Evolutionary conservation across 1,284 basidiomycete species (phyloP), one percentile per base, ranked within the genome.

Genomic region (Melanopsichium pennsylvanicum): DNA sequence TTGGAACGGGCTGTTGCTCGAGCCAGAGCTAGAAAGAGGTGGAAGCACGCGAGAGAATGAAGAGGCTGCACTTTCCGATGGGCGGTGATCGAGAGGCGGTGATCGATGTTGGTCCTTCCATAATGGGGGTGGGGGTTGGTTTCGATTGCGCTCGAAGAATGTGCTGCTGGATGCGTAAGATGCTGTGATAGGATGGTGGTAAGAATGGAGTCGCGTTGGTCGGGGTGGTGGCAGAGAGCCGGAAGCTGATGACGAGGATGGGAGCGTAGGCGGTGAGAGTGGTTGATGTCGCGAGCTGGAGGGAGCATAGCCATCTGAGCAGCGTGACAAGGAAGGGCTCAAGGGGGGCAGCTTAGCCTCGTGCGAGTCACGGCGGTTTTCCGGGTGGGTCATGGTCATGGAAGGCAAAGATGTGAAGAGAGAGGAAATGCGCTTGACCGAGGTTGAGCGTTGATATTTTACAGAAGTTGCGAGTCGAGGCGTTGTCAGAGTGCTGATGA

Each of bases 141-240:
- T n/a, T 21, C 58, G 58, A 22, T 26, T 52, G 26, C 49, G 58
- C 25, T 61, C 64, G 19, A 37, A 43, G 33, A 29, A 58, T 22
- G 23, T 42, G 55, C 39, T 58, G 42, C 40, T 42, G 15, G 54
- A 54, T 25, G 52, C 34, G 50, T 62, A 68, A 4, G 59, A 62
- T 31, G 54, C 59, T n/a, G 64, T n/a, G 39, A 68, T 51, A 45
- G 66, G 66, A 21, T 69, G 66, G 21, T 63, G 66, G 23, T 69
- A 69, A 19, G 59, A 69, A 27, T 69, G 51, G 1, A 69, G 43
- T 13, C 59, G 58, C 3, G 59, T 43, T 0, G 54, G 64, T n/a
- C 33, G 46, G 13, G 66, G 66, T 25, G 66, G 66, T 10, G 66
- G 59, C 9, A 69, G 43, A 25, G 40, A 16, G 7, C 26, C 39